Conservation (phyloP, 2,329 filamentous ascomycete species). For the Diplodia corticola region DNA sequence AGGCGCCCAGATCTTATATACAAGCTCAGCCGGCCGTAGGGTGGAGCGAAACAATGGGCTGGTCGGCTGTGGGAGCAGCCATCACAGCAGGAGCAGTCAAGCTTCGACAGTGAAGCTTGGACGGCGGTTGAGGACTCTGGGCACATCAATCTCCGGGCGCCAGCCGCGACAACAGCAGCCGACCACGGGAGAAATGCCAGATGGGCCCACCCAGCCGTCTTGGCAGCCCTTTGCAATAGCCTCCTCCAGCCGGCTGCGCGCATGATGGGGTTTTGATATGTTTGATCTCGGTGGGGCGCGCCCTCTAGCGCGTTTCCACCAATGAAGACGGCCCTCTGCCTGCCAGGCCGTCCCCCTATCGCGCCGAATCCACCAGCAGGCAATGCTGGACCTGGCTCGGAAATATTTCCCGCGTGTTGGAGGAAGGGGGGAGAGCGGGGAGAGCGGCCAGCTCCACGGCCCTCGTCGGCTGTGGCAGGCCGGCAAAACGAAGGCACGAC, state of each 20-base stretch:
- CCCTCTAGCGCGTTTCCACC: constrained; percentile 13
- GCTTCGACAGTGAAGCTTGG: constrained; percentile 4
- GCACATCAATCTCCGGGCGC: constrained; percentile 15
- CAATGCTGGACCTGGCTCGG: neutral
- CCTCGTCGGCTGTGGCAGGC: too few relatives aligned
- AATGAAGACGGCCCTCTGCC: neutral
- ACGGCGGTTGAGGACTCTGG: neutral
- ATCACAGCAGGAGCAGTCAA: neutral
- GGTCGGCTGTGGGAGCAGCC: neutral
- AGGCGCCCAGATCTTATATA: constrained; percentile 11
- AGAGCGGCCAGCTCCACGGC: neutral
- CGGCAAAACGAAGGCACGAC: neutral
- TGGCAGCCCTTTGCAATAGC: constrained; percentile 7
- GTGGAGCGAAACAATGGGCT: constrained; percentile 2
- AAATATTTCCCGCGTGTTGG: neutral
- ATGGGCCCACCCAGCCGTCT: neutral
- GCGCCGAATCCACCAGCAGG: neutral
- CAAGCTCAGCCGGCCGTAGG: neutral
- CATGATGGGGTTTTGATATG: neutral
- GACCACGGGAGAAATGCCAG: neutral
- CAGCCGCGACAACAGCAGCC: neutral
- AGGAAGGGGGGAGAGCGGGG: neutral
- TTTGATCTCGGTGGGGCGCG: neutral
- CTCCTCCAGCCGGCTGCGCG: neutral
- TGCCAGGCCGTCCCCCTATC: neutral